Evolutionary conservation across 257 asterid genomes (phyloP), one percentile per base, ranked within the genome.

Genomic region (Scutellaria galericulata): DNA sequence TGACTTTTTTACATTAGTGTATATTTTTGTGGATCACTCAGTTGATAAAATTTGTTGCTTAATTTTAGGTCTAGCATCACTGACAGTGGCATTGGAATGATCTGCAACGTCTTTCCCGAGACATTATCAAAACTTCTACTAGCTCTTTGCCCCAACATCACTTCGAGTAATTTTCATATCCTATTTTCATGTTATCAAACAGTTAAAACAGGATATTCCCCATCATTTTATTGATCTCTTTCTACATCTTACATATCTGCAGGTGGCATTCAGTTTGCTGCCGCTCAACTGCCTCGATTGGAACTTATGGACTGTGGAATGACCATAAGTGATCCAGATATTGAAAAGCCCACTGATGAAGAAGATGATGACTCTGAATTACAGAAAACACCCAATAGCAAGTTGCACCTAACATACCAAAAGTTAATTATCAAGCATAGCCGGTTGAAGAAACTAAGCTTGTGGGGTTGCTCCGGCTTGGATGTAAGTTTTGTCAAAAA

Each of bases 381-480:
- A 31, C 87, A 64, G 60, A 86, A 70, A 77, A 83, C 92, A 13
- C 84, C 89, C 53, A 85, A 70, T 66, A 81, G 86, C 81, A 88
- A 85, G 77, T 39, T 78, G 74, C 97, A 87, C 75, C 85, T 85
- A 60, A 81, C 81, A 63, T 86, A 87, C 80, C 99, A 95, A 78
- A 95, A 95, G 90, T 57, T 92, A 81, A 92, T 95, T 45, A 90
- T 95, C 73, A 95, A 95, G 84, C 99, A 95, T 76, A 85, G 72
- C 81, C 84, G 84, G 68, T 74, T 95, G 85, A 90, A 86, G 89
- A 90, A 89, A 81, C 84, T 95, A 64, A 95, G 99, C 87, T 85
- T 95, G 66, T 95, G 99, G 99, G 99, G 99, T 60, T 95, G 98
- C 78, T 92, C 98, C 47, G 97, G 96, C 59, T 86, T 95, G 82